Conservation (phyloP, 1,284 basidiomycete genomes). For the Hypsizygus ulmarius region DNA sequence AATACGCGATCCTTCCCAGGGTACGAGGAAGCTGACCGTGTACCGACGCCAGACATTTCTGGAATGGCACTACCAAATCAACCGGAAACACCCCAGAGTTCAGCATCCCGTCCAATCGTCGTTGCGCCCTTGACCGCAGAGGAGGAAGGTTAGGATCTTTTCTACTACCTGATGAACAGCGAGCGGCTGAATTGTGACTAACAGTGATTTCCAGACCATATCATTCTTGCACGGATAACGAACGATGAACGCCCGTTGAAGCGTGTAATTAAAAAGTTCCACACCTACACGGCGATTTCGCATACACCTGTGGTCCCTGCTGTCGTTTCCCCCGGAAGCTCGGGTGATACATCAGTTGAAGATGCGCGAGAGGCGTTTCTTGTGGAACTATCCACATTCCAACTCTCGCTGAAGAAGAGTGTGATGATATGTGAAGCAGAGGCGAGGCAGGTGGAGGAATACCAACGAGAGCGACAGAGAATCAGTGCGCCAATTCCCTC, state of each 20-base stretch:
- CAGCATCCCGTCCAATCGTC: slow-evolving; percentile 16
- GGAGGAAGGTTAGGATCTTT: slow-evolving; percentile 57
- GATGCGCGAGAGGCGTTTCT: slow-evolving; percentile 77
- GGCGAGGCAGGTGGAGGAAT: slow-evolving; percentile 76
- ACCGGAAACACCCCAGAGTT: slow-evolving; percentile 12
- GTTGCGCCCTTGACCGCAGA: slow-evolving; percentile 54
- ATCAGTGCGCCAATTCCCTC: slow-evolving; percentile 53
- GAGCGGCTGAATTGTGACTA: slow-evolving; percentile 19
- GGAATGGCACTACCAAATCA: slow-evolving; percentile 12
- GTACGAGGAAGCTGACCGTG: no score
- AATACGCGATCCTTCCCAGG: background rate
- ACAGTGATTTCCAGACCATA: slow-evolving; percentile 51
- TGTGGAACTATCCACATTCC: slow-evolving; percentile 71
- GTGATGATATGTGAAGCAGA: slow-evolving; percentile 80
- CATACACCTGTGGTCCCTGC: slow-evolving; percentile 45
- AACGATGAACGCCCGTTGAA: slow-evolving; percentile 73
- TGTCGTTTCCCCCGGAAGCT: slow-evolving; percentile 30
- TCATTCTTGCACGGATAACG: slow-evolving; percentile 73
- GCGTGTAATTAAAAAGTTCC: slow-evolving; percentile 76
- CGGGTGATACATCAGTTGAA: slow-evolving; percentile 43
- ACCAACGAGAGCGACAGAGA: slow-evolving; percentile 62
- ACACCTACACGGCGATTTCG: slow-evolving; percentile 61
- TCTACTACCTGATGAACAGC: slow-evolving; percentile 7
- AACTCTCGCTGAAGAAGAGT: slow-evolving; percentile 69
- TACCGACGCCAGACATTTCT: background rate